Percentiles rank a stretch among this genome's conserved stretches.
These are phyloP conservation scores for Yarrowia osloensis DNA, from an alignment of 805 yeast species.

Conservation along the genomic window DNA sequence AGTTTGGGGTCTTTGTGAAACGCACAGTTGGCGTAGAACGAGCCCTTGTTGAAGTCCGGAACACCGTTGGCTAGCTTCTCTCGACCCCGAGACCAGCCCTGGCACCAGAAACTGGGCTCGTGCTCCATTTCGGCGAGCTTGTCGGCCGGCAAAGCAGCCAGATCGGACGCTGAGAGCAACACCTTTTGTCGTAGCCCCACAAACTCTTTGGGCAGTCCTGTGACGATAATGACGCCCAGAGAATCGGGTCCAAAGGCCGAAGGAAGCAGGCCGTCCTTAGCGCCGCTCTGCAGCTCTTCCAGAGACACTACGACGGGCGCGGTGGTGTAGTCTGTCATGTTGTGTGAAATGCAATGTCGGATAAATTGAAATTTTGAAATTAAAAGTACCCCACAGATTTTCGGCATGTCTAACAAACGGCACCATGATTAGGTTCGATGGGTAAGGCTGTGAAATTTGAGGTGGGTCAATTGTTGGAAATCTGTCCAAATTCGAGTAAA, in stretches of 20 bases:
- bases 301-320: slow-evolving; percentile 34
- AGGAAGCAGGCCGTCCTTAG: slow-evolving; percentile 42
- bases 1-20: slow-evolving; percentile 49
- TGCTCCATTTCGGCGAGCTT: slow-evolving; percentile 48
- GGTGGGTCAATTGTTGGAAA: too few species aligned
- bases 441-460: neutral
- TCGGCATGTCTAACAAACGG: neutral
- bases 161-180: slow-evolving; percentile 47
- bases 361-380: neutral
- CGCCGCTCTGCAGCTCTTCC: slow-evolving; percentile 39
- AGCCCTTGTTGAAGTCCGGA: slow-evolving; percentile 57
- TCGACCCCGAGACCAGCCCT: slow-evolving; percentile 64
- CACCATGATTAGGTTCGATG: neutral
- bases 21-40: slow-evolving; percentile 60
- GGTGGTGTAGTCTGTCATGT: slow-evolving; percentile 15
- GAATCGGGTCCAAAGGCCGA: slow-evolving; percentile 59
- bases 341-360: neutral
- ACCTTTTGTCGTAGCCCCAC: slow-evolving; percentile 48
- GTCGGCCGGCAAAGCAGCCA: slow-evolving; percentile 47
- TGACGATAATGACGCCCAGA: slow-evolving; percentile 55
- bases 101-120: slow-evolving; percentile 54
- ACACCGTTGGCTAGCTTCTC: slow-evolving; percentile 51
- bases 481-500: too few species aligned
- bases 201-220: slow-evolving; percentile 47
- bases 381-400: neutral